Evolutionary conservation across 192 early-diverging fungal genomes (phyloP).

Genomic region (Coemansia guatemalensis): DNA sequence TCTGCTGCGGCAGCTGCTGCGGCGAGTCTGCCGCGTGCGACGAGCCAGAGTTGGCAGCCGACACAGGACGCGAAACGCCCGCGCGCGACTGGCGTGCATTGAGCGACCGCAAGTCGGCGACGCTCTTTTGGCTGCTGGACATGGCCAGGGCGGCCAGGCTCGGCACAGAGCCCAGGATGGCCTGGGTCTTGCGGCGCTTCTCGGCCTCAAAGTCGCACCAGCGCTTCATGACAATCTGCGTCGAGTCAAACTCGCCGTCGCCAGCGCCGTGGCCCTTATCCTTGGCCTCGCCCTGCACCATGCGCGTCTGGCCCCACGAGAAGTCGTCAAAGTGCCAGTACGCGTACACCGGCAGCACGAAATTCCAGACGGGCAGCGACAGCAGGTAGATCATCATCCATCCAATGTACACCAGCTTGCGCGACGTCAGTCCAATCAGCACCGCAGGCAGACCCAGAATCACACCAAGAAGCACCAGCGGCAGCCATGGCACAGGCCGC

Average conservation of each 20-base stretch:
- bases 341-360: constrained; percentile 72
- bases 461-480: constrained; percentile 64
- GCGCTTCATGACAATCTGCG: constrained; percentile 72
- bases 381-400: constrained; percentile 83
- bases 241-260: constrained; percentile 74
- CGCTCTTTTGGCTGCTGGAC: constrained; percentile 13
- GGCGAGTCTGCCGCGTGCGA: constrained; percentile 21
- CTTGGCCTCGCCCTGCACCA: constrained; percentile 63
- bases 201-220: constrained; percentile 74
- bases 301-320: constrained; percentile 81
- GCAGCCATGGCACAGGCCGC: constrained; percentile 57
- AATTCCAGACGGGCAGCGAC: constrained; percentile 77
- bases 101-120: constrained; percentile 11
- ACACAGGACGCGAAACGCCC: constrained; percentile 20
- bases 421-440: constrained; percentile 78
- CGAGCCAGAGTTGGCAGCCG: constrained; percentile 24
- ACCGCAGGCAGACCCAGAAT: constrained; percentile 78
- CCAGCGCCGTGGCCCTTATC: constrained; percentile 62
- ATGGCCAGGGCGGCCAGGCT: constrained; percentile 36
- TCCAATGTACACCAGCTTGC: constrained; percentile 74
- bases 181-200: constrained; percentile 54
- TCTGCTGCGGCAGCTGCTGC: background rate
- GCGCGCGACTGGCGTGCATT: constrained; percentile 31
- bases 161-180: constrained; percentile 42
- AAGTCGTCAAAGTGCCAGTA: constrained; percentile 92